phyloP scores from a whole-genome alignment of 2,329 filamentous ascomycete genomes.

The Alternaria sp. region DNA sequence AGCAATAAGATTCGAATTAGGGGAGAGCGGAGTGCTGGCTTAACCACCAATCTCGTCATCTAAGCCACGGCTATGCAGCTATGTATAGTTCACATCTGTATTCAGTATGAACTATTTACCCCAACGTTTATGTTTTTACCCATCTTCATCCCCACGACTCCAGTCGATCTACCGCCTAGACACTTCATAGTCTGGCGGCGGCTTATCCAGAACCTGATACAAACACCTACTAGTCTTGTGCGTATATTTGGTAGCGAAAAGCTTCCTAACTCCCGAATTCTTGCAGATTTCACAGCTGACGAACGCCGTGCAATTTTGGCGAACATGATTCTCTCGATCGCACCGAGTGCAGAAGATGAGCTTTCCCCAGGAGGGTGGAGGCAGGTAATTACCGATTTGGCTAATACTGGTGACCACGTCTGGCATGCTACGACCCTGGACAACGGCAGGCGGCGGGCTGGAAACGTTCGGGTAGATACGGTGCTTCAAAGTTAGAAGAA shows the following conservation, averaged over 20 bases:
- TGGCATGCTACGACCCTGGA: not conserved
- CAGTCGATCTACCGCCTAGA: not conserved
- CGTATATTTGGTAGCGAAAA: slow-evolving; percentile 5
- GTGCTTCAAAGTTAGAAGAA: slow-evolving; percentile 17
- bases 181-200: not conserved
- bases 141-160: not conserved
- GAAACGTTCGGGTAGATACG: slow-evolving; percentile 11
- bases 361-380: slow-evolving; percentile 18
- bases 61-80: not conserved
- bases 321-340: slow-evolving; percentile 19
- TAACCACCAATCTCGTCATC: not conserved
- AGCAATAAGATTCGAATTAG: not conserved
- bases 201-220: slow-evolving; percentile 8
- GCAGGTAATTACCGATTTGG: slow-evolving; percentile 1
- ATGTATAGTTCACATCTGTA: not conserved
- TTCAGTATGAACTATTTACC: not conserved
- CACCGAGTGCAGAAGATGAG: slow-evolving; percentile 18
- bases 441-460: slow-evolving; percentile 1
- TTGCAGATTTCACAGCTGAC: slow-evolving; percentile 16
- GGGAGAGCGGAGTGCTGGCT: not conserved
- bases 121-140: not conserved
- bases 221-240: slow-evolving; percentile 16
- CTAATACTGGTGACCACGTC: not conserved
- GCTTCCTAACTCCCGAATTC: not conserved
- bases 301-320: slow-evolving; percentile 10